Evolutionary conservation across 106 monocot genomes (phyloP).

Genomic region (Dendrobium officinale): DNA sequence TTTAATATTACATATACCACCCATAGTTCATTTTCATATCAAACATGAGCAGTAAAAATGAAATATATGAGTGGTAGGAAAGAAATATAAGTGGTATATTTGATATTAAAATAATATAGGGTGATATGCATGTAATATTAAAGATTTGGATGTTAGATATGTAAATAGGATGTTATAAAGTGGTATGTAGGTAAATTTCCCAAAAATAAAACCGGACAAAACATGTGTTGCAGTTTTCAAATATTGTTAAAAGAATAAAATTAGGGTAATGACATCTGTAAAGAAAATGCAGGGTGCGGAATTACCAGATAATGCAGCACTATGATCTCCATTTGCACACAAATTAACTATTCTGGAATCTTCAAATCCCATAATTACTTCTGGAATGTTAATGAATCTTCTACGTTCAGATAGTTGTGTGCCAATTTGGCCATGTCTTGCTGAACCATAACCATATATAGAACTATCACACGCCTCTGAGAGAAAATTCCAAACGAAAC

Average conservation of each 20-base stretch:
- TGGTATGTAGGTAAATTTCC: too few relatives aligned
- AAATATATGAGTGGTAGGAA: too few relatives aligned
- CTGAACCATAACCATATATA: constrained; percentile 60
- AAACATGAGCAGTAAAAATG: too few relatives aligned
- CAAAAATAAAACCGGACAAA: not conserved
- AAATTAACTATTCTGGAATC: constrained; percentile 27
- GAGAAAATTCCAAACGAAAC: not conserved
- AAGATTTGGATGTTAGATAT: too few relatives aligned
- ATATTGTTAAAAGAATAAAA: not conserved
- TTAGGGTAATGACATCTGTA: too few relatives aligned
- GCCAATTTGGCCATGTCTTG: constrained; percentile 57
- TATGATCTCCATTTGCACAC: constrained; percentile 66
- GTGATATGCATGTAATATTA: too few relatives aligned
- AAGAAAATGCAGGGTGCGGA: not conserved
- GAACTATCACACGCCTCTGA: constrained; percentile 23
- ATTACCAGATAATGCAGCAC: constrained; percentile 62
- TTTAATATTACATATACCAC: too few relatives aligned
- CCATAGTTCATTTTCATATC: too few relatives aligned
- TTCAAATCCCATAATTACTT: constrained; percentile 38
- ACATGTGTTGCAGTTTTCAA: not conserved
- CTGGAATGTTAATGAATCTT: constrained; percentile 29
- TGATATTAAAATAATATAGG: too few relatives aligned
- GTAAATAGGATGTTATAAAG: too few relatives aligned
- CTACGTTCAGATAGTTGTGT: constrained; percentile 7
- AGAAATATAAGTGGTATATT: too few relatives aligned